Evolutionary conservation across 345 rosid species (phyloP).

Genomic region (Cochlearia excelsa): DNA sequence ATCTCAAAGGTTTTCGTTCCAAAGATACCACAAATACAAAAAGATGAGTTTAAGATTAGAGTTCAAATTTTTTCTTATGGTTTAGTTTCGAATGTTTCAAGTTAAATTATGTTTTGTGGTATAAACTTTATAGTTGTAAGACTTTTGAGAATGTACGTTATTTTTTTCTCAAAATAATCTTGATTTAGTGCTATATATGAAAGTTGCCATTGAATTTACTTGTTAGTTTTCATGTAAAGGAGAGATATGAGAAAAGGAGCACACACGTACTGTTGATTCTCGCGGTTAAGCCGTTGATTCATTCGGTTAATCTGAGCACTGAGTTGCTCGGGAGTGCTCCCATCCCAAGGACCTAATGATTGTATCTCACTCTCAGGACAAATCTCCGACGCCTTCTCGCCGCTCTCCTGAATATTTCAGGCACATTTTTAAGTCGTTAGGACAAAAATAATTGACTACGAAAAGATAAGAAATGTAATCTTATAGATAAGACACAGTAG

Average conservation of each 20-base stretch:
- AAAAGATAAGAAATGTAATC: neutral
- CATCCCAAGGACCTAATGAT: slow-evolving; percentile 77
- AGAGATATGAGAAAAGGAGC: slow-evolving; percentile 14
- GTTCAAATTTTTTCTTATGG: too few relatives aligned
- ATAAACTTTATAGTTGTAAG: too few relatives aligned
- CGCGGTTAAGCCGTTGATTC: slow-evolving; percentile 69
- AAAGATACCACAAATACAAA: too few relatives aligned
- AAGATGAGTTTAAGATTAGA: too few relatives aligned
- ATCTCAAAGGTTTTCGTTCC: too few relatives aligned
- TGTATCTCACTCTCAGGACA: slow-evolving; percentile 83
- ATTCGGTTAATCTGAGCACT: slow-evolving; percentile 62
- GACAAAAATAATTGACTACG: slow-evolving; percentile 5
- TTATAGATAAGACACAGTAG: neutral
- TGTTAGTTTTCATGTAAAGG: neutral
- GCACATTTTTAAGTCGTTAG: slow-evolving; percentile 13
- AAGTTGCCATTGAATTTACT: too few relatives aligned
- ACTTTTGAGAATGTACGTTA: too few relatives aligned
- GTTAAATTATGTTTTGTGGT: too few relatives aligned
- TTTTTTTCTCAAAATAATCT: too few relatives aligned
- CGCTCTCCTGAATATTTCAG: slow-evolving; percentile 55
- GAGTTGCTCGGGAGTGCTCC: slow-evolving; percentile 78
- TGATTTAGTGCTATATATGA: too few relatives aligned
- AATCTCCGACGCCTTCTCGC: slow-evolving; percentile 85
- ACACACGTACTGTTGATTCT: slow-evolving; percentile 61
- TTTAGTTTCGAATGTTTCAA: too few relatives aligned